phyloP scores from a whole-genome alignment of 108 stramenopile species.

The Skeletonema marinoi region DNA sequence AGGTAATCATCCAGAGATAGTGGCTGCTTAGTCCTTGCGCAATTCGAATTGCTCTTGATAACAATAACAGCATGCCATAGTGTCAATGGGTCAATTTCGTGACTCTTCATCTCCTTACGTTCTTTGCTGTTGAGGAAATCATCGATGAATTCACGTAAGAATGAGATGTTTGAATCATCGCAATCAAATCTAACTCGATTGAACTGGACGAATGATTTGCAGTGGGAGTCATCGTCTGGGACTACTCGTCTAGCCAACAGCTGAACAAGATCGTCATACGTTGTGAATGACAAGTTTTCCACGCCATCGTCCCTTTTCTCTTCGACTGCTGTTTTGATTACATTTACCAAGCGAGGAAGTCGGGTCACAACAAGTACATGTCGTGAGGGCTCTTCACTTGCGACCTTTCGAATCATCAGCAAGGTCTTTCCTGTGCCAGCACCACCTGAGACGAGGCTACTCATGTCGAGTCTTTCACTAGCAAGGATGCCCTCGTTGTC shows the following conservation, averaged over 20 bases:
- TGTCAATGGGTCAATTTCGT: conserved; percentile 4
- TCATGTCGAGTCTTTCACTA: conserved; percentile 14
- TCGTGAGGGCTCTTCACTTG: conserved; percentile 5
- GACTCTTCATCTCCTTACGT: conserved; percentile 2
- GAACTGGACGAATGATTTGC: conserved; percentile 5
- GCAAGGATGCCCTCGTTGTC: conserved; percentile 3
- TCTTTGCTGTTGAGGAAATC: conserved; percentile 11
- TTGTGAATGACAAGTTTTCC: conserved; percentile 4
- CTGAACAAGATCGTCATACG: conserved; percentile 13
- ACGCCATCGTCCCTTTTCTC: not conserved
- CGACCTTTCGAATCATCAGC: conserved; percentile 1
- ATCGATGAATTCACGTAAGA: not conserved
- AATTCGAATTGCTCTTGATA: conserved; percentile 9
- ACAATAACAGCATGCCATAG: conserved; percentile 13
- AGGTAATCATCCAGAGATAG: conserved; percentile 15
- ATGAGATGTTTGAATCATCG: conserved; percentile 11
- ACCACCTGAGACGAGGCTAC: conserved; percentile 3
- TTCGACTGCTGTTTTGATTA: conserved; percentile 16
- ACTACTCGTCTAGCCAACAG: conserved; percentile 12
- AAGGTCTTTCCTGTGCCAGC: conserved; percentile 16
- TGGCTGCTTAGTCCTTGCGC: conserved; percentile 5
- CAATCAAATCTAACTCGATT: conserved; percentile 10
- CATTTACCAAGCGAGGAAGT: conserved; percentile 9
- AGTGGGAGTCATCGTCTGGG: conserved; percentile 6
- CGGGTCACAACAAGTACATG: conserved; percentile 8